Base-by-base conservation (phyloP, 768 basidiomycete genomes). In the Xanthoconium purpureum region DNA sequence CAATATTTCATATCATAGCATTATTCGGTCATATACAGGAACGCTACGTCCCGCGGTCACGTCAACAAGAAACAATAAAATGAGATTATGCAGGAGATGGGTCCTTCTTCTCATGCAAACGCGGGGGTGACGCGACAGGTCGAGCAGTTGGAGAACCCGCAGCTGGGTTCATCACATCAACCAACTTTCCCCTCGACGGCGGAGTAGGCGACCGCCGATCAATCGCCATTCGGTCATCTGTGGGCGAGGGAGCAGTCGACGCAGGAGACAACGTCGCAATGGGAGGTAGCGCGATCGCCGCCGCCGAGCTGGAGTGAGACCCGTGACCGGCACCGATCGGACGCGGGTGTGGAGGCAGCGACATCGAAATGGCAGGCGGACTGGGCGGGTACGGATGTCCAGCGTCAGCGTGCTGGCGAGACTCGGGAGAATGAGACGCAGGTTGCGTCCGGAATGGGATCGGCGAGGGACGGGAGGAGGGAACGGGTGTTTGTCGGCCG, bases 371-470 rank as follows among this genome's bases (percentile, higher is more conserved):
- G 28, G 83, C 69, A 0, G 88, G 84, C 78, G 53, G 74, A 47
- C 65, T 77, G 57, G 81, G 74, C 37, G 79, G 76, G 55, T 79
- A 83, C 30, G 59, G 10, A 24, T 67, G 69, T 24, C 61, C 61
- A 29, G 35, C 50, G n/a, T 73, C 71, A 5, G 29, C 54, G 3
- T 68, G 70, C 50, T 81, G 82, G 32, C 85, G 82, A 13, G 79
- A 76, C 66, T 89, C 88, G 18, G 86, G 87, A 20, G 88, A 89
- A 65, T 80, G 85, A 13, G 86, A 82, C 6, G 81, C 72, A 10
- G 85, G 83, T 64, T 89, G 88, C 4, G 81, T 84, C 62, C 84
- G 81, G 80, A 89, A 87, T 15, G 88, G 88, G 45, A 82, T 82
- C 3, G 88, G 88, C 18, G 87, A 89, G 0, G 83, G 85, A 5